Base-by-base conservation (phyloP, 305 asterid genomes). In the Vinca major region DNA sequence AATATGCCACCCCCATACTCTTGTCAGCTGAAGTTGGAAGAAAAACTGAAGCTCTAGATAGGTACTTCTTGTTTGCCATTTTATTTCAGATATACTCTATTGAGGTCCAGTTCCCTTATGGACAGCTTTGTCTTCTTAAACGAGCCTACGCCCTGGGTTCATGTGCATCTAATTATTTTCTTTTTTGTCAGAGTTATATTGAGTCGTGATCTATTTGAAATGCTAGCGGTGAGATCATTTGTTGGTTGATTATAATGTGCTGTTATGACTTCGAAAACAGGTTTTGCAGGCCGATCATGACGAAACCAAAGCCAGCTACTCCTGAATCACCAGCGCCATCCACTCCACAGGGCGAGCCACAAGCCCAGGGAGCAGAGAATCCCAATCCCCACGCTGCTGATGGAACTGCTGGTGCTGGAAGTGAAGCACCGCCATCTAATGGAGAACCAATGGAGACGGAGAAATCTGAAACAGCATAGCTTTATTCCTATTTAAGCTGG, bases 41-140 rank as follows among this genome's bases (percentile, higher is more conserved):
- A 80, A 93, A 89, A 76, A 86, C 85, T 48, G 97, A 93, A 79
- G 93, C 97, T 50, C 66, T 93, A 1, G 96, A 94, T 74, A 81
- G 96, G 99, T 94, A 86, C 64, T 4, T 40, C 39, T 5, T 37
- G n/a, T 12, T 26, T 47, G 62, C 53, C 7, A 54, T 19, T n/a
- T 49, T 1, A 14, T 50, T 50, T 5, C 1, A 14, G 19, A 14
- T 50, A 5, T 50, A 3, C 5, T 50, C 54, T 0, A 19, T 50
- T 50, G 54, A 50, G 7, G 19, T 4, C 7, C 19, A 3, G 54
- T 13, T 2, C 54, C 1, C 3, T 8, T 16, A 10, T 13, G 7
- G 0, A 5, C 19, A 50, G 19, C 3, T 13, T 12, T 50, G 54
- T 14, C 19, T 14, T 50, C 8, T 50, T 13, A 13, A 3, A 14